phyloP scores from a whole-genome alignment of 345 rosid genomes.

The Hypericum androsaemum region DNA sequence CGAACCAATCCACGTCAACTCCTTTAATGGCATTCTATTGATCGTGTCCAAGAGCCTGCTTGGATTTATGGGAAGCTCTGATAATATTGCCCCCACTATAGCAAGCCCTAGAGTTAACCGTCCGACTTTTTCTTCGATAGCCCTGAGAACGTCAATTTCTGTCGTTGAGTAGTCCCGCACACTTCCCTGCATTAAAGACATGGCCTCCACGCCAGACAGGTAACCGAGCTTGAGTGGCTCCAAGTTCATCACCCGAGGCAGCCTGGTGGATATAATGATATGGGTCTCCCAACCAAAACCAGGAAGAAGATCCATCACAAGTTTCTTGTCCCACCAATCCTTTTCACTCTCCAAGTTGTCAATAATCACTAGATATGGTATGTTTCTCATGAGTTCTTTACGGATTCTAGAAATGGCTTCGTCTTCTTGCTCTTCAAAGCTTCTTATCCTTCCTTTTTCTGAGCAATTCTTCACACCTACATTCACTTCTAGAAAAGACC shows the following conservation, averaged over 20 bases:
- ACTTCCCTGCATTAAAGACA: constrained; percentile 71
- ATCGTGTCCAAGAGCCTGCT: constrained; percentile 79
- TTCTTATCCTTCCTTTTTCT: constrained; percentile 49
- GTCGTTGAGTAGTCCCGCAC: constrained; percentile 47
- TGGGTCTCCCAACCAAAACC: constrained; percentile 92
- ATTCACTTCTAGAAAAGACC: constrained; percentile 69
- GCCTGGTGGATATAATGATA: constrained; percentile 65
- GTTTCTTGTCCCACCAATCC: constrained; percentile 95
- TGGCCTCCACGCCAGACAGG: constrained; percentile 77
- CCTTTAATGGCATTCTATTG: constrained; percentile 72
- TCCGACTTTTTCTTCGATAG: constrained; percentile 77
- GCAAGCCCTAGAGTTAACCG: constrained; percentile 75
- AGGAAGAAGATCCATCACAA: constrained; percentile 94
- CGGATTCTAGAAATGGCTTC: constrained; percentile 66
- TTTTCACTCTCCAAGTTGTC: constrained; percentile 91
- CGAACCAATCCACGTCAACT: constrained; percentile 47
- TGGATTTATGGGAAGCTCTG: constrained; percentile 85
- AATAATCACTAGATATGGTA: constrained; percentile 76
- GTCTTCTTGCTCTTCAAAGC: constrained; percentile 92
- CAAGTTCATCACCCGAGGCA: constrained; percentile 72
- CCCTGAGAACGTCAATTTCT: constrained; percentile 65
- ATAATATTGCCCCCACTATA: constrained; percentile 64
- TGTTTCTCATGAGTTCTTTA: constrained; percentile 79
- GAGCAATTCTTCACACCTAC: constrained; percentile 56
- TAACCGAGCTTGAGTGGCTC: constrained; percentile 74